These are phyloP conservation scores for Dryas integrifolia DNA, from an alignment of 331 rosid species.

Conservation along the genomic window DNA sequence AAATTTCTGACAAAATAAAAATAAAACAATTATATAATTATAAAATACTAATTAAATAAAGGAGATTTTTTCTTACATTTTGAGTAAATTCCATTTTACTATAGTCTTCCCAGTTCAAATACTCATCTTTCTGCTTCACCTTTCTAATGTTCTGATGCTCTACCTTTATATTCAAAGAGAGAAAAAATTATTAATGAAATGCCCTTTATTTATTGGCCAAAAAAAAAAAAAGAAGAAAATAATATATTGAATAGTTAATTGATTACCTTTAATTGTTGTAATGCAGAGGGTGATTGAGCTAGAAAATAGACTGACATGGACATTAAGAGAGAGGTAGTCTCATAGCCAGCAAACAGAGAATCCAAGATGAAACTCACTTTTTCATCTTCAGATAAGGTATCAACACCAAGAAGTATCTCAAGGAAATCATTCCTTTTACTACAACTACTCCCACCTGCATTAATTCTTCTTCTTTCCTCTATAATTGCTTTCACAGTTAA, in stretches of 20 bases:
- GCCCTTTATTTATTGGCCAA: not conserved
- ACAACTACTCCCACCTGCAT: not conserved
- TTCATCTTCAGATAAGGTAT: conserved; percentile 37
- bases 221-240: not conserved
- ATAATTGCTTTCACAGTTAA: conserved; percentile 37
- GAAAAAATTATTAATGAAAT: not conserved
- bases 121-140: conserved; percentile 33
- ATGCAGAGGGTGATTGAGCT: conserved; percentile 33
- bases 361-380: conserved; percentile 40
- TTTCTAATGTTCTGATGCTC: conserved; percentile 35
- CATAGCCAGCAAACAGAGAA: conserved; percentile 42
- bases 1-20: not conserved
- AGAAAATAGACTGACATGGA: conserved; percentile 36
- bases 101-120: conserved; percentile 37
- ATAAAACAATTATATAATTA: not conserved
- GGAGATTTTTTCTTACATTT: conserved; percentile 19
- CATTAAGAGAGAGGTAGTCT: conserved; percentile 37
- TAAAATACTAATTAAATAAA: not conserved
- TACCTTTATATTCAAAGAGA: conserved; percentile 7
- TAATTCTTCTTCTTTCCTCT: conserved; percentile 34
- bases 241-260: not conserved
- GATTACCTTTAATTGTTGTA: conserved; percentile 31
- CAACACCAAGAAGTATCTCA: conserved; percentile 31
- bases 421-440: conserved; percentile 32
- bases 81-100: conserved; percentile 38